A percentile compares a stretch with the other conserved stretches of the same genome.
Conservation (phyloP, 2,329 filamentous ascomycete genomes). For the Claviceps humidiphila region DNA sequence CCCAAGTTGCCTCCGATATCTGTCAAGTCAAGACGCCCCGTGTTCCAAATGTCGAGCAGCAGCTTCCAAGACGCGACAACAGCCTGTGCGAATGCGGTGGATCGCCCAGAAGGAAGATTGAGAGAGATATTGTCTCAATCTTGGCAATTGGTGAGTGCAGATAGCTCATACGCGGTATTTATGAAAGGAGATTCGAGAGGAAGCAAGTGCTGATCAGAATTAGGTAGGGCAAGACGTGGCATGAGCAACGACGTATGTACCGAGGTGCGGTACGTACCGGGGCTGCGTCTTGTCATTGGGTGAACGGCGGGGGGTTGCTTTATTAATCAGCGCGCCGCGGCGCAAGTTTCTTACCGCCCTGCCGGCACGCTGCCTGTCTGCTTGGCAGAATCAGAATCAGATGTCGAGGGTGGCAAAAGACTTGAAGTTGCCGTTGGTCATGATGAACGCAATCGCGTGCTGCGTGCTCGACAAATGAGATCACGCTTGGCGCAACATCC, state of each 20-base stretch:
- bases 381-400: background rate
- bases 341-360: no score
- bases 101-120: no score
- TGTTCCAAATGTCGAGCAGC: background rate
- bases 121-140: background rate
- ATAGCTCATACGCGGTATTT: background rate
- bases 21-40: background rate
- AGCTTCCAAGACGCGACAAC: background rate
- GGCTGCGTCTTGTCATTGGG: no score
- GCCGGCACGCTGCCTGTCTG: no score
- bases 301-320: no score
- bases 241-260: background rate
- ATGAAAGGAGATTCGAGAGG: background rate
- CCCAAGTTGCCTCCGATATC: background rate
- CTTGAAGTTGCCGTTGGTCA: background rate
- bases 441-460: background rate
- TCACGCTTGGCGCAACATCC: no score
- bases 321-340: no score
- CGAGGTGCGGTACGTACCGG: background rate
- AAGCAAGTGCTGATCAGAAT: background rate
- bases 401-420: no score
- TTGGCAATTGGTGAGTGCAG: background rate
- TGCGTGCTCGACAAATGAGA: background rate
- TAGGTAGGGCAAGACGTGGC: constrained; percentile 1
- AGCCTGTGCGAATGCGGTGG: background rate